phyloP scores from a whole-genome alignment of 1,139 yeast species.

The Suhomyces taliae region DNA sequence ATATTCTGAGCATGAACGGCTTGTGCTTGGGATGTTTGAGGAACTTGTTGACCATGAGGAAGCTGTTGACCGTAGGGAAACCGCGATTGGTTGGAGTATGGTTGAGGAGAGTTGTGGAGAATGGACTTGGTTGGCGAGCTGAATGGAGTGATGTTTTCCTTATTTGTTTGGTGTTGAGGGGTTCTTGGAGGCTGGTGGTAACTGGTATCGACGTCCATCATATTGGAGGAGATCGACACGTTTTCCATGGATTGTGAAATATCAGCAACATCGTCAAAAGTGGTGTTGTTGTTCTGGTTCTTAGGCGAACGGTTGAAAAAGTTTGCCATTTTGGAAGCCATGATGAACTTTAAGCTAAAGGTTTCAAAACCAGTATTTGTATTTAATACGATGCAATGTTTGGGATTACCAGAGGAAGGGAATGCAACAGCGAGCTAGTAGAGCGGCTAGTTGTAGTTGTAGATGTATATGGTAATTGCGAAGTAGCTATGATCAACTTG shows the following conservation, averaged over 20 bases:
- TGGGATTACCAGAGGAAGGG: too few species aligned
- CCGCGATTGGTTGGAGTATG: slow-evolving; percentile 10
- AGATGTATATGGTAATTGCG: too few species aligned
- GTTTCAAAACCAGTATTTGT: too few species aligned
- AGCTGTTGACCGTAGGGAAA: slow-evolving; percentile 23
- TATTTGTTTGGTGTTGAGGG: slow-evolving; percentile 25
- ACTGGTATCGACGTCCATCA: slow-evolving; percentile 44
- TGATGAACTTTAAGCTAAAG: neutral
- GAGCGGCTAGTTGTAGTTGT: too few species aligned
- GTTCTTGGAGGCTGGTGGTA: slow-evolving; percentile 19
- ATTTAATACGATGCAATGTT: too few species aligned
- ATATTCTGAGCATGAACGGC: slow-evolving; percentile 10
- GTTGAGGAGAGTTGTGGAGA: slow-evolving; percentile 35
- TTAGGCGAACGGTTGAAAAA: slow-evolving; percentile 28
- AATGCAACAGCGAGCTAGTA: too few species aligned
- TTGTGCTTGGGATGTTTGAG: slow-evolving; percentile 2
- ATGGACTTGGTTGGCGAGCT: slow-evolving; percentile 46
- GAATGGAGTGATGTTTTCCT: slow-evolving; percentile 48
- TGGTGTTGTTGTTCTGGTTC: slow-evolving; percentile 11
- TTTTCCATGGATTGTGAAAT: slow-evolving; percentile 49
- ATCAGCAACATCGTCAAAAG: slow-evolving; percentile 23
- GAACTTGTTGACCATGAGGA: slow-evolving; percentile 15
- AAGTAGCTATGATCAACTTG: too few species aligned
- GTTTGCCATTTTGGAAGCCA: slow-evolving; percentile 19
- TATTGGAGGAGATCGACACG: slow-evolving; percentile 36